Evolutionary conservation across 1,139 yeast species (phyloP), one percentile per base, ranked within the genome.

Genomic region (Hemisphaericaspora xylanilytica): DNA sequence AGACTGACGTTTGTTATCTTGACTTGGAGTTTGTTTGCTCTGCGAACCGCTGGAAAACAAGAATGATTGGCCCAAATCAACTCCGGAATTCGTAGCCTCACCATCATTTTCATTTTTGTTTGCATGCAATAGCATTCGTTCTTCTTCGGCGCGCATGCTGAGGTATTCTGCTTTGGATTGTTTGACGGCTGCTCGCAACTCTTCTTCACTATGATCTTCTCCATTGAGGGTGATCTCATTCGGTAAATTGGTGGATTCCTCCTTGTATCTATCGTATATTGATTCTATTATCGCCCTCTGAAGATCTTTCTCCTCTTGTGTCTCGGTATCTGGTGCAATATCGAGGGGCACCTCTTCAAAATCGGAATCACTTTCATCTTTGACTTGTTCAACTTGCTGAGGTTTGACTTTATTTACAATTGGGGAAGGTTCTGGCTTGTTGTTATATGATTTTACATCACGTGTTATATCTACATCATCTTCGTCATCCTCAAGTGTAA

Each of bases 281-380:
- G 74, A 67, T 37, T 61, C 63, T 2, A 70, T 61, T 15, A 70
- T 40, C 0, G 72, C 73, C 36, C 48, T 55, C 31, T 62, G 63
- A 15, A 48, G 49, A 8, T 61, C 60, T 24, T 58, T 56, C 16
- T 65, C 72, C 36, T 63, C 69, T 30, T 49, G 51, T 0, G 53
- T 49, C 36, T 58, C 63, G 30, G 49, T 51, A 12, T 47, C 49
- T 1, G 55, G 48, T 18, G 57, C 57, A 2, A 55, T 49, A 13
- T 57, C 59, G 3, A 67, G 41, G 8, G 71, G 67, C 3, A 82
- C 81, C 43, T 81, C 88, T 46, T 82, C 88, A 75, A 84, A 81
- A 26, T 78, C 85, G 13, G 65, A 61, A 36, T 73, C 80, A 18
- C 67, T 73, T 11, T 65, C 50, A 9, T 33, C 34, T 27, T 3